Evolutionary conservation across 2,329 filamentous ascomycete species (phyloP).

Genomic region (Diaporthe eres): DNA sequence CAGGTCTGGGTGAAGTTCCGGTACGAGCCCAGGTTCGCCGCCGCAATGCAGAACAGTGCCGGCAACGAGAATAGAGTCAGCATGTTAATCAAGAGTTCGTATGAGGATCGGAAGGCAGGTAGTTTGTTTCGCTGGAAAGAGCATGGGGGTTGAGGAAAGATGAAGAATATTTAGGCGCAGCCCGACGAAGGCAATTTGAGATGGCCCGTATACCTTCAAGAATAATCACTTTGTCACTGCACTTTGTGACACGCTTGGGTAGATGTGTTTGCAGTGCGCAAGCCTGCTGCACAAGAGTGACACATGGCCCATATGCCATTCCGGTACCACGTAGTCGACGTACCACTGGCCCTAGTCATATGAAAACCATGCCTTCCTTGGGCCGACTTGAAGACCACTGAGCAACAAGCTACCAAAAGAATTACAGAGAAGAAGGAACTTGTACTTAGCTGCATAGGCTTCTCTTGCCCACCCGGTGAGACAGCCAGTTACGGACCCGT

Average conservation of each 20-base stretch:
- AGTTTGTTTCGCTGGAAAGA: not conserved
- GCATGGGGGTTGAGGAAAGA: not conserved
- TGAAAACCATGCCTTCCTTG: too few relatives aligned
- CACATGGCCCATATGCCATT: not conserved
- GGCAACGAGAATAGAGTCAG: not conserved
- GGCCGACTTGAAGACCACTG: too few relatives aligned
- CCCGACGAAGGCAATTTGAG: not conserved
- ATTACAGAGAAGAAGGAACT: too few relatives aligned
- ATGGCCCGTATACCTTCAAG: not conserved
- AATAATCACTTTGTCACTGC: not conserved
- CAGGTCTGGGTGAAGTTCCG: slow-evolving; percentile 11
- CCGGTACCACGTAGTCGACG: too few relatives aligned
- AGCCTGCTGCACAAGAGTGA: not conserved
- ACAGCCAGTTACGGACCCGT: too few relatives aligned
- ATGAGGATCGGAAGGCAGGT: not conserved
- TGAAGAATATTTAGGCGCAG: not conserved
- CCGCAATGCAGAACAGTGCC: not conserved
- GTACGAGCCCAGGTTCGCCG: slow-evolving; percentile 12
- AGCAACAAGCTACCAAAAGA: too few relatives aligned
- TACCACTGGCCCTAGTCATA: not conserved
- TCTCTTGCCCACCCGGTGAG: too few relatives aligned
- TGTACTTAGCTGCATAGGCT: too few relatives aligned
- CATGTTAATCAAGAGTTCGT: not conserved
- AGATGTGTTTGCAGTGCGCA: not conserved
- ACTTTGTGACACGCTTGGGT: not conserved